Base-by-base conservation (phyloP, 306 rosid genomes). In the Urtica urens region DNA sequence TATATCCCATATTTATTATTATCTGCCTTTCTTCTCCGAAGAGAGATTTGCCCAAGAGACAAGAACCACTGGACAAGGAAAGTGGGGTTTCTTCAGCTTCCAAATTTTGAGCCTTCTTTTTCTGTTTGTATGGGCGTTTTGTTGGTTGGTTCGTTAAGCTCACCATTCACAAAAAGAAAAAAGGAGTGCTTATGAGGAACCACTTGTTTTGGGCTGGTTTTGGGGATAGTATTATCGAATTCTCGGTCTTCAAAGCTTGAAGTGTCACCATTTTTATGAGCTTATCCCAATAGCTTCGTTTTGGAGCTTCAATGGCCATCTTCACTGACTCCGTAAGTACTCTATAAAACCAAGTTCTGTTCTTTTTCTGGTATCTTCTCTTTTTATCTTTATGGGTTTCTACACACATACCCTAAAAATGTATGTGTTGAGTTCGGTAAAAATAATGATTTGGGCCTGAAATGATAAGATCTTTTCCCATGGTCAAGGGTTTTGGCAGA, bases 241-340 rank as follows among this genome's bases (percentile, higher is more conserved):
- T n/a, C n/a, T n/a, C n/a, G n/a, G n/a, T n/a, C n/a, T n/a, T n/a
- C n/a, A n/a, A n/a, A n/a, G n/a, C n/a, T n/a, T n/a, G n/a, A n/a
- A n/a, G n/a, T n/a, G n/a, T n/a, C n/a, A n/a, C n/a, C n/a, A n/a
- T n/a, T n/a, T n/a, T n/a, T n/a, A n/a, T n/a, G n/a, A n/a, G n/a
- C n/a, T n/a, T n/a, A n/a, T n/a, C n/a, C n/a, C n/a, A n/a, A n/a
- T 9, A 22, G 49, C 24, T 18, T 39, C 34, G 10, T 26, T 55
- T 39, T 34, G 46, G 40, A 42, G 38, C 58, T 62, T 60, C 47
- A 71, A 72, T 69, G 75, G 53, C 56, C 7, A 2, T 49, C 41
- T 59, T 34, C 63, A 68, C 55, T 51, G 48, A 60, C 23, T 53
- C 77, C 23, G 58, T 66, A 50, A 75, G 80, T 75, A 34, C 29